Base-by-base conservation (phyloP, 2,329 filamentous ascomycete genomes). In the Colletotrichum sp. region DNA sequence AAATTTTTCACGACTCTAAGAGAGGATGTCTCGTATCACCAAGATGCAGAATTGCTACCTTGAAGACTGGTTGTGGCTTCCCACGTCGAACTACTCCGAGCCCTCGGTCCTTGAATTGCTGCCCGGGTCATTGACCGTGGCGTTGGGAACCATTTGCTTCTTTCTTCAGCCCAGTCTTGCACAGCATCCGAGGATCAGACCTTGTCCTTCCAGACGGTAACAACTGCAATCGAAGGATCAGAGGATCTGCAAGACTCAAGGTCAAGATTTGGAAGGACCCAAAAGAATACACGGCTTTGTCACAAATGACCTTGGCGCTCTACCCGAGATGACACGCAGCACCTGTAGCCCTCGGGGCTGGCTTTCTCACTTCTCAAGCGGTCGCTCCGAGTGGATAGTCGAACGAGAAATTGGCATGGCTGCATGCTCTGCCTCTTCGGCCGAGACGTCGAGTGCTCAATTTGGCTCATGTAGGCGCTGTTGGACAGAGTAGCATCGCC, bases 341-440 rank as follows among this genome's bases (percentile, higher is more conserved):
- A 76, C 30, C 57, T 74, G 74, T 76, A 13, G 32, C 5, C 44
- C 57, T 76, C 74, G 74, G 74, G 74, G 74, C 74, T 76, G 74
- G 68, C 30, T 32, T 48, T 59, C 27, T 66, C 19, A 25, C 65
- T 59, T 69, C 22, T 65, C 28, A 48, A 75, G 59, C 59, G 44
- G 9, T 25, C 59, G 16, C 34, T 65, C 74, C 74, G 59, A 74
- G 36, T 74, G 59, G 65, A 32, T 60, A 19, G 28, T 25, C 22
- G 19, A 32, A 36, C 6, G 22, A 27, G 28, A 36, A 32, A 32
- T 15, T 30, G 64, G 27, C 55, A 44, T 48, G 55, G 69, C 73
- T 75, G 55, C 74, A 69, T 73, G 8, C 32, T 39, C 34, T 65
- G 36, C 8, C n/a, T 39, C 32, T 22, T 44, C 48, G 28, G 70